These are phyloP conservation scores for Magnaporthiopsis incrustans DNA, from an alignment of 2,329 filamentous ascomycete genomes.

Conservation along the genomic window DNA sequence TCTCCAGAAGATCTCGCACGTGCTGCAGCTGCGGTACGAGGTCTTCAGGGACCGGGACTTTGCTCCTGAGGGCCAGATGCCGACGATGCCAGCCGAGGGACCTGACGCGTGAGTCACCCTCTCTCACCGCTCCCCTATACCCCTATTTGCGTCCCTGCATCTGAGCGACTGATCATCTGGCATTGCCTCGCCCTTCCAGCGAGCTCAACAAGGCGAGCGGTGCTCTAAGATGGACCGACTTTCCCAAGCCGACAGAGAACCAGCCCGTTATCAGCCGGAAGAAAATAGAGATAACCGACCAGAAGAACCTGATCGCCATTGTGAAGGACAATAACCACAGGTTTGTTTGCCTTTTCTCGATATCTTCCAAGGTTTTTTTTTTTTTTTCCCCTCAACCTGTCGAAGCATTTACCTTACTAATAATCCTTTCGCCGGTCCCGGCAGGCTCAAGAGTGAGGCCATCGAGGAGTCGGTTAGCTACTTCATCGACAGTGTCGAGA, in stretches of 20 bases:
- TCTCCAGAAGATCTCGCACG: constrained; percentile 47
- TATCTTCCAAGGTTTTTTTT: too few species aligned
- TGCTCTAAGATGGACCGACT: constrained; percentile 49
- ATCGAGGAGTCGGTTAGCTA: constrained; percentile 47
- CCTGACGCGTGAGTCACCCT: constrained; percentile 1
- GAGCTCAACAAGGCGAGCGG: constrained; percentile 34
- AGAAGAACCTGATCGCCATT: constrained; percentile 37
- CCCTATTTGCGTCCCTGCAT: not conserved
- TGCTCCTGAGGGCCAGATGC: constrained; percentile 3
- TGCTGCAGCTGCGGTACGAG: constrained; percentile 48
- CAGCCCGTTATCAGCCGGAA: constrained; percentile 44
- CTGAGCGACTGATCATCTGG: not conserved
- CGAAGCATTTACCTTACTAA: too few species aligned
- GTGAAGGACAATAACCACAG: constrained; percentile 44
- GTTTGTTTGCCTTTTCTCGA: constrained; percentile 26
- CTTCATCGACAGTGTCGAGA: constrained; percentile 47
- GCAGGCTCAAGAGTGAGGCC: constrained; percentile 43
- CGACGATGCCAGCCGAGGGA: constrained; percentile 19
- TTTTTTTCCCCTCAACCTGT: not conserved
- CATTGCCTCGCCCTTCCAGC: not conserved
- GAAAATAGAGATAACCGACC: constrained; percentile 47
- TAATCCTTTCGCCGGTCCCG: too few species aligned
- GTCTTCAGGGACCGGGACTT: constrained; percentile 40
- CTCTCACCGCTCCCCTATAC: not conserved
- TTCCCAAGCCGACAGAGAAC: constrained; percentile 47